These are phyloP conservation scores for Polyporus tsugae DNA, from an alignment of 1,284 basidiomycete species.

Conservation along the genomic window DNA sequence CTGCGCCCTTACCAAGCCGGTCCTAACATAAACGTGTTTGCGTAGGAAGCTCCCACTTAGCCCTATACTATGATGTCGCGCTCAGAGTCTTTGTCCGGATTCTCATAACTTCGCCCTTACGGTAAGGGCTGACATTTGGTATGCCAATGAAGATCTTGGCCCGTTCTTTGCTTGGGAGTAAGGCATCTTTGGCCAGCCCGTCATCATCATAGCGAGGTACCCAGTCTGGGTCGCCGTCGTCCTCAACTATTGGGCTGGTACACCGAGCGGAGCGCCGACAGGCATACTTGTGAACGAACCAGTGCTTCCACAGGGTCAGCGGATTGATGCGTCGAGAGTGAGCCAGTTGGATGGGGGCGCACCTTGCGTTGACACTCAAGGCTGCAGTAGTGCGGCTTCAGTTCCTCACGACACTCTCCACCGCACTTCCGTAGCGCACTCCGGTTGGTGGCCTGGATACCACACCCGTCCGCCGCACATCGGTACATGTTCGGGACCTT, in stretches of 20 bases:
- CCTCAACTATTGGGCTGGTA: neutral
- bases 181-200: neutral
- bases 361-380: constrained; percentile 21
- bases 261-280: neutral
- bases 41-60: neutral
- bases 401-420: constrained; percentile 20
- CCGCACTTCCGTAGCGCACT: constrained; percentile 15
- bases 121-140: constrained; percentile 6
- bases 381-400: constrained; percentile 31
- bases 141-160: constrained; percentile 14
- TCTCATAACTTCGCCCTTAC: constrained; percentile 12
- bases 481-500: constrained; percentile 14
- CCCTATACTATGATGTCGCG: constrained; percentile 1
- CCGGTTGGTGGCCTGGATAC: constrained; percentile 14
- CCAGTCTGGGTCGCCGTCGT: constrained; percentile 11
- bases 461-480: constrained; percentile 20
- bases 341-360: neutral
- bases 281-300: constrained; percentile 13
- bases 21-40: neutral
- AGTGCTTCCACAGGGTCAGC: constrained; percentile 8
- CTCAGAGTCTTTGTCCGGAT: constrained; percentile 10
- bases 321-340: neutral
- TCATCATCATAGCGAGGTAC: neutral
- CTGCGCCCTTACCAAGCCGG: neutral
- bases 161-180: neutral